Evolutionary conservation across 1,139 yeast species (phyloP), one percentile per base, ranked within the genome.

Genomic region (Nakaseomyces glabratus): DNA sequence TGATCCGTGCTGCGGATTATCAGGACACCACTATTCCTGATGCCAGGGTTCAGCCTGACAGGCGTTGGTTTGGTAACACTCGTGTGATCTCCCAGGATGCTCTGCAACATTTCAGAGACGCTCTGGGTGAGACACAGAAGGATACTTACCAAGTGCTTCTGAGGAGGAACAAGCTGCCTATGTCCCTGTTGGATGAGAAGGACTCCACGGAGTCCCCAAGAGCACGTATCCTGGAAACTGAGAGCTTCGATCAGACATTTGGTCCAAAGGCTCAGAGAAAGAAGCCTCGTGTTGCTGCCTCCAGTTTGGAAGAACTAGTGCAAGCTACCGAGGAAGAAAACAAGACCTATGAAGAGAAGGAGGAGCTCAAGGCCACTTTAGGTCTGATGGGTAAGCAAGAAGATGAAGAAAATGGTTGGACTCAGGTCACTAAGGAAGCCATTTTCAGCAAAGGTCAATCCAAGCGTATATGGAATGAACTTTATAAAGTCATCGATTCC

Each of bases 1-100:
- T 88, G 39, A 70, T 85, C 35, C 70, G 73, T 54, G 95, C 95
- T 31, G 97, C 97, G 13, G 79, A 76, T 24, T 72, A 88, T 42
- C 98, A 90, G 59, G 79, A 84, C 46, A 76, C 86, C 3, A 93
- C 86, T 45, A 70, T 84, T 21, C 97, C 97, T 13, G 75, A 69
- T 44, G 98, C 97, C 1, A 70, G 98, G 46, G 93, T 90, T 31
- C 95, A 85, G 55, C 98, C 98, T 4, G 88, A 90, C 59, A 74
- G 95, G 57, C 76, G 90, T 53, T 90, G 98, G 98, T 93, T 90
- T 57, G 96, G 96, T 35, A 90, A 86, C 61, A 86, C 98, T 18
- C 74, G 98, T 53, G 98, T 90, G 30, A 90, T 90, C 54, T 90
- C 96, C 2, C 98, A 90, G 58, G 96, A 93, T 65, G 95, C 98